Evolutionary conservation across 2,329 filamentous ascomycete genomes (phyloP), one percentile per base, ranked within the genome.

Genomic region (Clonostachys byssicola): DNA sequence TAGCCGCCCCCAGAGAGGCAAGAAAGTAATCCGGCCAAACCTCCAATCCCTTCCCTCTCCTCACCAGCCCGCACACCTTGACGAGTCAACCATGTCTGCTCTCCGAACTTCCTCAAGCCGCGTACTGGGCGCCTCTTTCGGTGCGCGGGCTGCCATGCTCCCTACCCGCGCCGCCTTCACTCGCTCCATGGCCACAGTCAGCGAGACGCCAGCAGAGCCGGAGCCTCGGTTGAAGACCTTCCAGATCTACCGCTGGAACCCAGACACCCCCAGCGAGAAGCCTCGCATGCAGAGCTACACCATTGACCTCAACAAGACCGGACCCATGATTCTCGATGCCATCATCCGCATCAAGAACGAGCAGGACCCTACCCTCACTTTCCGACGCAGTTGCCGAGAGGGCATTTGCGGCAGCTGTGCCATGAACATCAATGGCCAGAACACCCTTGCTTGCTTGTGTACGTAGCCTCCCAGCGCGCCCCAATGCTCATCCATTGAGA

Each of bases 351-450:
- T 99, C 74, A 99, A 99, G 88, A 99, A 99, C 72, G 94, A 99
- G 81, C 73, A 95, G 54, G 94, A 99, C 71, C 91, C 94, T 45
- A 97, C 94, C 42, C 73, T 99, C 62, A 97, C 94, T 47, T 99
- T 99, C 80, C 83, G 94, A 66, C 76, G 94, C 70, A 95, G 89
- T 71, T 99, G 94, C 76, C 81, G 94, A 73, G 94, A 99, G 81
- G 94, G 94, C 59, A 99, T 99, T 63, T 99, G 94, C 67, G 94
- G 94, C 57, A 95, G 89, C 71, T 99, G 94, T 68, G 94, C 94
- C 57, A 99, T 99, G 94, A 99, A 99, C 80, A 97, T 99, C 68
- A 95, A 97, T 70, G 94, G 94, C 68, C 88, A 95, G 63, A 99
- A 99, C 78, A 99, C 94, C 49, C 75, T 99, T 61, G 94, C 94